Conservation (phyloP, 345 rosid genomes). For the Linum lewisii region DNA sequence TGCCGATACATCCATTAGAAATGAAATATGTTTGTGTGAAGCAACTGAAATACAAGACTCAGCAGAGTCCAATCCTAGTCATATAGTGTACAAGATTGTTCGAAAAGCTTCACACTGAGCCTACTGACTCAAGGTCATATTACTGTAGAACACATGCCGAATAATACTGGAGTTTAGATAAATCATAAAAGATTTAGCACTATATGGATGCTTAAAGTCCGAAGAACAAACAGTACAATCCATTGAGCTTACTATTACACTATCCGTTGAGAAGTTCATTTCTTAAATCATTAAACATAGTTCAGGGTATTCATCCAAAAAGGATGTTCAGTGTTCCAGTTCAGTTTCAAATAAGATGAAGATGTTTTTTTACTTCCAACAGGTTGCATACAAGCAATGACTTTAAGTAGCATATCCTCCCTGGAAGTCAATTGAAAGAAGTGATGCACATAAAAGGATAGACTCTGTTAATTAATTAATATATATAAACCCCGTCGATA, state of each 20-base stretch:
- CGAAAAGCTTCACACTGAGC: no score
- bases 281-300: neutral
- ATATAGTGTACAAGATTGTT: no score
- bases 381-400: neutral
- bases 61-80: no score
- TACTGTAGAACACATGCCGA: neutral
- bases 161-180: neutral
- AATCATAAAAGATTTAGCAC: no score
- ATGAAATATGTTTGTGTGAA: no score
- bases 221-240: neutral
- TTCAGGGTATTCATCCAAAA: neutral
- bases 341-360: neutral
- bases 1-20: slow-evolving; percentile 10
- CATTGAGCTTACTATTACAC: neutral
- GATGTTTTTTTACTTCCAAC: neutral
- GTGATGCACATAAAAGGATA: slow-evolving; percentile 2
- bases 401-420: neutral
- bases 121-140: no score
- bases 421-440: neutral
- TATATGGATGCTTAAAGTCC: neutral
- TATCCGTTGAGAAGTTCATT: neutral
- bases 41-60: no score
- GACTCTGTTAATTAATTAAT: no score
- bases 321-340: neutral
- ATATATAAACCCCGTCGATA: no score